Percentiles rank a stretch among this genome's conserved stretches.
Evolutionary conservation across 306 rosid genomes (phyloP).

Genomic region (Vigna trinervia): DNA sequence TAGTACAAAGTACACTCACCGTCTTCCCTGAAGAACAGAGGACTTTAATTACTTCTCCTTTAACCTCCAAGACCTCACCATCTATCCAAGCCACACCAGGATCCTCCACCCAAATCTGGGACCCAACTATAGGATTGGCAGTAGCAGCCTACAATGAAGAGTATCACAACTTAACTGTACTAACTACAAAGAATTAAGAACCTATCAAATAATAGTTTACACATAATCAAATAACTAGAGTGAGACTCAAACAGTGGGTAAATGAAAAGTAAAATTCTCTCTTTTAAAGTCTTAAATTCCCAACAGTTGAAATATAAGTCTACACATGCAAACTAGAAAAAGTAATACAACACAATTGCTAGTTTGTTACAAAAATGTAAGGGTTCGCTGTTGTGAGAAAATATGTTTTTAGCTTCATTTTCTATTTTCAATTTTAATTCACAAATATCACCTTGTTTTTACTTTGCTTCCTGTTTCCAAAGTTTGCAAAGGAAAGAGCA

Average conservation of each 20-base stretch:
- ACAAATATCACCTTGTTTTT: background rate
- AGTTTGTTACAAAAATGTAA: constrained; percentile 11
- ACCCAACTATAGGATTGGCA: constrained; percentile 61
- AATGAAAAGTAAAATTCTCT: constrained; percentile 12
- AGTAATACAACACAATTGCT: constrained; percentile 1
- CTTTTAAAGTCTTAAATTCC: background rate
- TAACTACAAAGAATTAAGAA: constrained; percentile 3
- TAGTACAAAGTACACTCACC: constrained; percentile 53
- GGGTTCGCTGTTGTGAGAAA: background rate
- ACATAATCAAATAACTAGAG: constrained; percentile 11
- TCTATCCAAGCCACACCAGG: constrained; percentile 78
- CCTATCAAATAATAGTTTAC: constrained; percentile 11
- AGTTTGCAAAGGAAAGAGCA: background rate
- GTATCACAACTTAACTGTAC: constrained; percentile 38
- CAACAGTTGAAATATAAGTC: constrained; percentile 1
- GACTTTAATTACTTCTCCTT: constrained; percentile 67
- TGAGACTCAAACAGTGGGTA: background rate
- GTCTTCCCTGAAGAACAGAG: constrained; percentile 73
- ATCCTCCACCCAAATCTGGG: constrained; percentile 85
- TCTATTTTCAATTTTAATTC: background rate
- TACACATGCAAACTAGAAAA: background rate
- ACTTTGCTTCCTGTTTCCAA: background rate
- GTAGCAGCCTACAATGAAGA: constrained; percentile 61
- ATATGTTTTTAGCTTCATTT: no score
- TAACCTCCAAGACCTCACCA: constrained; percentile 72